Evolutionary conservation across 148 eudicot genomes (phyloP).

Genomic region (Fagopyrum homotropicum): DNA sequence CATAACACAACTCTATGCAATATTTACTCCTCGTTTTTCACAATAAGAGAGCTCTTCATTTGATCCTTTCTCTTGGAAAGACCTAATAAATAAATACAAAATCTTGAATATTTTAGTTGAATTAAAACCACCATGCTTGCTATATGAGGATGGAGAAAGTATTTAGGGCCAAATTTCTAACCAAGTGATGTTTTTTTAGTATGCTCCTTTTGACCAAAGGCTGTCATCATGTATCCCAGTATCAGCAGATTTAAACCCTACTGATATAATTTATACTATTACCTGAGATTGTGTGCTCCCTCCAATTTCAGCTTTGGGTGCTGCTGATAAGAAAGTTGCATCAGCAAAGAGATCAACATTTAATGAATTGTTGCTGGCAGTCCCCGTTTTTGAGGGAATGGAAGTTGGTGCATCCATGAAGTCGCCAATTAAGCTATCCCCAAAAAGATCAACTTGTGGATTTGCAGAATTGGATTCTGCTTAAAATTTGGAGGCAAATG

Average conservation of each 20-base stretch:
- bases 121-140: not conserved
- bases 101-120: not conserved
- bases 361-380: constrained; percentile 34
- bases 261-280: not conserved
- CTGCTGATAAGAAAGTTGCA: constrained; percentile 83
- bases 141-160: not conserved
- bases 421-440: constrained; percentile 60
- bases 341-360: constrained; percentile 93
- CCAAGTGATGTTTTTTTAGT: not conserved
- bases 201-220: not conserved
- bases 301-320: constrained; percentile 38
- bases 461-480: constrained; percentile 62
- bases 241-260: not conserved
- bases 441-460: constrained; percentile 71
- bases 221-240: constrained; percentile 17
- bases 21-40: not conserved
- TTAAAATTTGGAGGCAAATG: not conserved
- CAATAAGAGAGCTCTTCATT: not conserved
- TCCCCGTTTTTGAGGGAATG: constrained; percentile 36
- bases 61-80: not conserved
- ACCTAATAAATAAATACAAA: not conserved
- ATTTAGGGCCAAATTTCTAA: not conserved
- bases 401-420: constrained; percentile 58
- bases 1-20: too few species aligned
- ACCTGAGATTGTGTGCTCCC: constrained; percentile 52